Evolutionary conservation across 345 rosid species (phyloP), one percentile per base, ranked within the genome.

Genomic region (Salix dunnii): DNA sequence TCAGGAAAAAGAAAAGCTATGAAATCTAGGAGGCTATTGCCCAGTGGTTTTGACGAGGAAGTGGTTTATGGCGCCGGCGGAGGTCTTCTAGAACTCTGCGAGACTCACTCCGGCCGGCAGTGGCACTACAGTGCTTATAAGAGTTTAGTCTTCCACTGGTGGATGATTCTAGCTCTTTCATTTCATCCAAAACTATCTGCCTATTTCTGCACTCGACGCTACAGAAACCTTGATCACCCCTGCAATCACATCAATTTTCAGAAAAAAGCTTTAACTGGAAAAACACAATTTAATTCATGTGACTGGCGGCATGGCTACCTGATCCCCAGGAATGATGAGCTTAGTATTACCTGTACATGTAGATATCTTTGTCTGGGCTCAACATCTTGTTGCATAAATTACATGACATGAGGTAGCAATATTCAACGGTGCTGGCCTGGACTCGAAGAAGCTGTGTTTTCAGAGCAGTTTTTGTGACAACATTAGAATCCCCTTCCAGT

Each of bases 151-250:
- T 85, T 43, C 79, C 58, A 77, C 83, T 88, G 65, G 85, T 84
- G 0, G 89, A 86, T 27, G 42, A 70, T 71, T 91, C 92, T 35
- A 87, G 43, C 42, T 91, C 94, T 21, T 67, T 83, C 81, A 78
- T 85, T 2, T 92, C 96, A 81, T 94, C 95, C 84, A 87, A 68
- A 28, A 71, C 36, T 9, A 94, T 89, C 74, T 91, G 97, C 76
- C 91, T 84, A 65, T 84, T 75, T 60, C 98, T 84, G 87, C 98
- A 94, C 77, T 89, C 87, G 64, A 68, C 79, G 75, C 95, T 91
- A 79, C 97, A 94, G 75, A 87, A 94, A 5, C 95, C 98, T 83
- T 83, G 80, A 71, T 94, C 97, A 67, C 97, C 95, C 81, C 95
- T 93, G 88, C 76, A 76, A 43, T 49, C 40, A 64, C 38, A 14